phyloP scores from a whole-genome alignment of 1,139 yeast genomes.

The Geotrichum australiense region DNA sequence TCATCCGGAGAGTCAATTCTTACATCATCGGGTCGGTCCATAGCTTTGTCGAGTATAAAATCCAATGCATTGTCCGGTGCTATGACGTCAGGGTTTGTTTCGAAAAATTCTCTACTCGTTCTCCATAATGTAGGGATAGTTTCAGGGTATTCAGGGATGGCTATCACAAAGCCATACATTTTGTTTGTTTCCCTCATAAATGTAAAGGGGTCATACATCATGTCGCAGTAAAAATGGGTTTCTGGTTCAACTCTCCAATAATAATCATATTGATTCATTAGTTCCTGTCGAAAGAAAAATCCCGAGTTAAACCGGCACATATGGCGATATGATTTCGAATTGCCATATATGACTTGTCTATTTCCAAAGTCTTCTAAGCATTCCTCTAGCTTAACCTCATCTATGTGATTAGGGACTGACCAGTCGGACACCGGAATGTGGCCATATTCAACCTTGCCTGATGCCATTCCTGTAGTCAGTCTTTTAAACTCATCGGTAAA shows the following conservation, averaged over 20 bases:
- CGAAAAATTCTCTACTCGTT: conserved; percentile 56
- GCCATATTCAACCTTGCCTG: conserved; percentile 74
- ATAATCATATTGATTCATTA: conserved; percentile 63
- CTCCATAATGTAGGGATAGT: conserved; percentile 85
- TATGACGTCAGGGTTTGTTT: conserved; percentile 53
- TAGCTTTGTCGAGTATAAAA: conserved; percentile 56
- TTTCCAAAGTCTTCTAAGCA: conserved; percentile 50
- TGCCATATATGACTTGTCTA: conserved; percentile 66
- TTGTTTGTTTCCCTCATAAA: conserved; percentile 65
- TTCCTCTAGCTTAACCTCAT: conserved; percentile 39
- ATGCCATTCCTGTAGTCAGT: conserved; percentile 73
- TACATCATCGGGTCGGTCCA: conserved; percentile 35
- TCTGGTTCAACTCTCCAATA: conserved; percentile 94
- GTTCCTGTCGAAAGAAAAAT: conserved; percentile 64
- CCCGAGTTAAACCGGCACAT: conserved; percentile 85
- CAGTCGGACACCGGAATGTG: conserved; percentile 59
- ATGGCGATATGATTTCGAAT: conserved; percentile 67
- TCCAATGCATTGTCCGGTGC: conserved; percentile 63
- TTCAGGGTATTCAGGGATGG: conserved; percentile 68
- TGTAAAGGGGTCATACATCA: conserved; percentile 65
- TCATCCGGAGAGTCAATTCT: conserved; percentile 36
- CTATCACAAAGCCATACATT: conserved; percentile 79
- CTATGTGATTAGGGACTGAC: conserved; percentile 54
- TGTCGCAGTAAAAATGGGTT: conserved; percentile 77
- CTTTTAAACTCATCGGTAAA: conserved; percentile 52